These are phyloP conservation scores for Waitea zeae DNA, from an alignment of 1,284 basidiomycete genomes.

Conservation along the genomic window DNA sequence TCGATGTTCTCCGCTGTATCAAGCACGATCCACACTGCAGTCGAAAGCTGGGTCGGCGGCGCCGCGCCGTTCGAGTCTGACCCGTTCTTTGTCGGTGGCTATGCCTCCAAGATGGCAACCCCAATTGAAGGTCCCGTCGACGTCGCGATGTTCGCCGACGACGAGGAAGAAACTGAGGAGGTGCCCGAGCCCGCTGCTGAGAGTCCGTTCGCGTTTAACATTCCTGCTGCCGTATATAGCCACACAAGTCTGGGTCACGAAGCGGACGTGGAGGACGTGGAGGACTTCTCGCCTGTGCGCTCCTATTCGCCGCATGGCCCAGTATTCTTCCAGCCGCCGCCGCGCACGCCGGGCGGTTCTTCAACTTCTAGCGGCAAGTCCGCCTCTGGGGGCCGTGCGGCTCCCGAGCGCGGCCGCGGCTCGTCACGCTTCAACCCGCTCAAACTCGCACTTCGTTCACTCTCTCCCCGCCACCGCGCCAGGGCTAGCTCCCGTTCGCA, in stretches of 20 bases:
- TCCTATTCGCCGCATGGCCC: not conserved
- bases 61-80: not conserved
- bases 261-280: not conserved
- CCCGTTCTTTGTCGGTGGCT: not conserved
- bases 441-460: conserved; percentile 29
- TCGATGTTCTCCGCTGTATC: conserved; percentile 34
- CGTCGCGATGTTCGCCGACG: not conserved
- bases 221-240: not conserved
- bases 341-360: not conserved
- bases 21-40: conserved; percentile 54
- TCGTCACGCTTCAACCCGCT: conserved; percentile 19
- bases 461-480: conserved; percentile 7
- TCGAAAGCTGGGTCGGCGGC: conserved; percentile 28
- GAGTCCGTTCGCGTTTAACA: not conserved
- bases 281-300: not conserved
- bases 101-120: not conserved
- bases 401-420: not conserved
- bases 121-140: not conserved
- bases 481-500: not conserved
- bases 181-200: not conserved
- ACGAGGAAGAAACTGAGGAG: not conserved
- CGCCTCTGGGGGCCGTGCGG: not conserved
- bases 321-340: not conserved
- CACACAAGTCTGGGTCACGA: not conserved
- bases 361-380: not conserved